Conservation (phyloP, 495 filamentous ascomycete species). For the Penicillium goetzii region DNA sequence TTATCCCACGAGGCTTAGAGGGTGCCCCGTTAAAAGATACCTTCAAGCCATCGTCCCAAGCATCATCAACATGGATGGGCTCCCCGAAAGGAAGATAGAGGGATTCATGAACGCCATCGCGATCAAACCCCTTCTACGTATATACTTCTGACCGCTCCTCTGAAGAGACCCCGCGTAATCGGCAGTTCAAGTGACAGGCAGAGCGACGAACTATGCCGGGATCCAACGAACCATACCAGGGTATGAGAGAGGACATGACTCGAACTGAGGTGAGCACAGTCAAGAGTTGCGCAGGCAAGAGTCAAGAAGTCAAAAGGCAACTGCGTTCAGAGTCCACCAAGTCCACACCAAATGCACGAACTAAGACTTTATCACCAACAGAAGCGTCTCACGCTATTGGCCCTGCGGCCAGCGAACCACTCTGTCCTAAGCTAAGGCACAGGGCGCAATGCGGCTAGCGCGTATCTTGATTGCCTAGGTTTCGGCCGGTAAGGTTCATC, state of each 20-base stretch:
- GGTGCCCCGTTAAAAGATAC: not conserved
- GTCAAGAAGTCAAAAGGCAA: not conserved
- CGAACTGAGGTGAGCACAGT: not conserved
- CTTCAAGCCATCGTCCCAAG: conserved; percentile 5
- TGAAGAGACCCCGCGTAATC: not conserved
- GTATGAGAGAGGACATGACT: not conserved
- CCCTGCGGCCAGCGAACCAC: not conserved
- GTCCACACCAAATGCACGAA: conserved; percentile 4
- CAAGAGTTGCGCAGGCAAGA: not conserved
- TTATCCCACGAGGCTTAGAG: not conserved
- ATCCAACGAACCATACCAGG: conserved; percentile 6
- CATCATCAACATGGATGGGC: not conserved
- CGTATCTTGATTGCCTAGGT: conserved; percentile 18
- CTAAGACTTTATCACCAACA: conserved; percentile 5
- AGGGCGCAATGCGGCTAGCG: conserved; percentile 16
- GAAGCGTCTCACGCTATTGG: conserved; percentile 11
- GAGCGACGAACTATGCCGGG: conserved; percentile 4
- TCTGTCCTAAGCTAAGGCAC: not conserved
- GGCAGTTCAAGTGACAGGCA: not conserved
- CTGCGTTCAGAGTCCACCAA: not conserved
- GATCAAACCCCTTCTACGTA: conserved; percentile 11
- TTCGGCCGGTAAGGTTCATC: conserved; percentile 6
- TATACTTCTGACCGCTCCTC: conserved; percentile 12
- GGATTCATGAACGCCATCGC: conserved; percentile 3
- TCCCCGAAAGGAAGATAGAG: not conserved